These are phyloP conservation scores for Aureobasidium melanogenum DNA, from an alignment of 2,329 filamentous ascomycete genomes.

Conservation along the genomic window DNA sequence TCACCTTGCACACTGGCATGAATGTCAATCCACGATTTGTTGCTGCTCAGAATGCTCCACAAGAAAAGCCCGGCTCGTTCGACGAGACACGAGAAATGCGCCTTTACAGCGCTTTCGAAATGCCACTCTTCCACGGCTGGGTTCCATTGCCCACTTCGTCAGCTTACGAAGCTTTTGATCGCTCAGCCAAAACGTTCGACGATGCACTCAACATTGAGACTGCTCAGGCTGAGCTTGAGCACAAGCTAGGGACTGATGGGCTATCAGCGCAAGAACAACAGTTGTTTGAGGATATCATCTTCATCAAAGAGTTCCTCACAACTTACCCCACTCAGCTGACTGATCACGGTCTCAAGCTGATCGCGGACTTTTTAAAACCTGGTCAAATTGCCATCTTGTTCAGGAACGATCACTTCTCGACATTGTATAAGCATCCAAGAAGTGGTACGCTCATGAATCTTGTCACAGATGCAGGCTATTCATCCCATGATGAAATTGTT, in stretches of 20 bases:
- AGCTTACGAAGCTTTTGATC: constrained; percentile 59
- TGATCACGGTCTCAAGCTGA: constrained; percentile 64
- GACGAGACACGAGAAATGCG: constrained; percentile 80
- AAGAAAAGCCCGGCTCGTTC: constrained; percentile 59
- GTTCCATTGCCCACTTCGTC: constrained; percentile 60
- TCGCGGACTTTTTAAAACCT: constrained; percentile 60
- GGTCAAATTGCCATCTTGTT: constrained; percentile 86
- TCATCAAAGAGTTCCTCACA: constrained; percentile 74
- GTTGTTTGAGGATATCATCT: constrained; percentile 71
- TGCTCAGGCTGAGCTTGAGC: constrained; percentile 77
- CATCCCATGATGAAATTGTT: constrained; percentile 78
- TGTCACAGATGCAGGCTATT: constrained; percentile 89
- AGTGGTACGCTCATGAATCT: constrained; percentile 69
- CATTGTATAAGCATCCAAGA: constrained; percentile 77
- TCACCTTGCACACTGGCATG: constrained; percentile 89
- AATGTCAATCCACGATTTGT: constrained; percentile 93
- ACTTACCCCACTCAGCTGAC: constrained; percentile 83
- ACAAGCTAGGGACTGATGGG: constrained; percentile 58
- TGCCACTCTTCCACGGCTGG: constrained; percentile 92
- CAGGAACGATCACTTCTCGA: constrained; percentile 95
- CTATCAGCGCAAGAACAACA: constrained; percentile 67
- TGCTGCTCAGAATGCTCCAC: constrained; percentile 41
- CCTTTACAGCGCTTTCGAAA: constrained; percentile 81
- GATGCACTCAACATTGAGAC: constrained; percentile 86
- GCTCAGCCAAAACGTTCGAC: constrained; percentile 78